phyloP scores from a whole-genome alignment of 169 alveolate species.

The Eimeria sp. region DNA sequence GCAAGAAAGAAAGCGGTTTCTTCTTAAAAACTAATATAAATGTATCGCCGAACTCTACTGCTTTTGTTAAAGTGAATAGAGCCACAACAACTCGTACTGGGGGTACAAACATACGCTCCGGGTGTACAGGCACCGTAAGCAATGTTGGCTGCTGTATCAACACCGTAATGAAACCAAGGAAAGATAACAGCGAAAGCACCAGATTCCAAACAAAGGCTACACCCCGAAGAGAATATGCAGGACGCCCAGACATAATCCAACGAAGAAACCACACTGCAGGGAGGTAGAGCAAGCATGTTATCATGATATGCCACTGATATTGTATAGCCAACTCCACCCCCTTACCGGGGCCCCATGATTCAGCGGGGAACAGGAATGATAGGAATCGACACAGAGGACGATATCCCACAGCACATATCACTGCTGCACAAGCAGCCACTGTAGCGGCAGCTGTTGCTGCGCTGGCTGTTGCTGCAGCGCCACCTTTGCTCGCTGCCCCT shows the following conservation, averaged over 20 bases:
- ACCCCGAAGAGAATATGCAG: constrained; percentile 34
- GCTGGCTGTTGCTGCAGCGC: constrained; percentile 26
- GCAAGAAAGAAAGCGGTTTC: constrained; percentile 86
- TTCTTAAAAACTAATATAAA: constrained; percentile 84
- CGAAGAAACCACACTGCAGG: constrained; percentile 84
- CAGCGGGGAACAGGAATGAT: constrained; percentile 12
- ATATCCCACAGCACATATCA: constrained; percentile 20
- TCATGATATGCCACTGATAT: constrained; percentile 71
- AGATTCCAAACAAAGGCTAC: constrained; percentile 71
- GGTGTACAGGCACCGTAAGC: constrained; percentile 34
- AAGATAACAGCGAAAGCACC: constrained; percentile 37
- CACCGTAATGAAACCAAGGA: constrained; percentile 70
- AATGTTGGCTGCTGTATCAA: constrained; percentile 63
- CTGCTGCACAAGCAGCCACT: constrained; percentile 24
- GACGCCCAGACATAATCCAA: constrained; percentile 80
- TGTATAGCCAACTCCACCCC: constrained; percentile 85
- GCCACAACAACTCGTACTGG: constrained; percentile 86
- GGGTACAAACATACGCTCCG: constrained; percentile 62
- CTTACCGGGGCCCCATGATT: constrained; percentile 82
- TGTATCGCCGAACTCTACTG: constrained; percentile 89
- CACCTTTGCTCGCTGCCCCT: background rate
- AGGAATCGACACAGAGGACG: constrained; percentile 38
- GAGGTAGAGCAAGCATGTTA: constrained; percentile 82
- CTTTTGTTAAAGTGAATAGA: constrained; percentile 86
- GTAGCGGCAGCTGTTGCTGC: constrained; percentile 38